Evolutionary conservation across 805 yeast genomes (phyloP).

Genomic region (Saccharomycopsis capsularis): DNA sequence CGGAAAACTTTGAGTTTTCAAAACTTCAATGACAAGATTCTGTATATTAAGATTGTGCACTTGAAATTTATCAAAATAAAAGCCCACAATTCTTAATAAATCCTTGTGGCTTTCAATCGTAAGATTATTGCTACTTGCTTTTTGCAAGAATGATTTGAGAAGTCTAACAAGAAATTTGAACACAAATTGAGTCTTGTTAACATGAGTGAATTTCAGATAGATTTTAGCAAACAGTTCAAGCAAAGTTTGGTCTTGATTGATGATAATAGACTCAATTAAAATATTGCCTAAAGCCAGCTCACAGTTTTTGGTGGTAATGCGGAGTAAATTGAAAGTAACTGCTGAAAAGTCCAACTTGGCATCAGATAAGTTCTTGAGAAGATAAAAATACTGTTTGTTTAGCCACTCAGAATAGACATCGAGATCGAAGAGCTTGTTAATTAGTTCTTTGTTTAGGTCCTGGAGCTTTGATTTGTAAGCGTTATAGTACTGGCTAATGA

Average conservation of each 20-base stretch:
- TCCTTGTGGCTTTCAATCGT: background rate
- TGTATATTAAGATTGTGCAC: background rate
- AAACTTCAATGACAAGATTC: background rate
- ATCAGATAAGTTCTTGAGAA: background rate
- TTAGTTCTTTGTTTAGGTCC: background rate
- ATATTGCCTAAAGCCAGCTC: background rate
- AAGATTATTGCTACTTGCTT: too few species aligned
- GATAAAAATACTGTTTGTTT: slow-evolving; percentile 3
- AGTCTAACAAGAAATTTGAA: background rate
- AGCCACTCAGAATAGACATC: slow-evolving; percentile 1
- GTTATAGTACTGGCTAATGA: background rate
- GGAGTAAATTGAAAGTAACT: slow-evolving; percentile 1
- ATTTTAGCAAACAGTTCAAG: background rate
- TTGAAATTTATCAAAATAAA: background rate
- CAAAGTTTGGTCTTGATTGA: background rate
- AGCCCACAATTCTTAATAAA: background rate
- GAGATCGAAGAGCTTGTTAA: background rate
- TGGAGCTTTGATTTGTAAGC: background rate
- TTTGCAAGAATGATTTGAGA: too few species aligned
- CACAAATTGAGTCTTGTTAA: slow-evolving; percentile 2
- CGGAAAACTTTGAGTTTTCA: background rate
- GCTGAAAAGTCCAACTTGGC: slow-evolving; percentile 2
- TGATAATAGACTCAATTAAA: background rate
- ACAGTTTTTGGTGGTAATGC: background rate
- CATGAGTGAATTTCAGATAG: slow-evolving; percentile 1